These are phyloP conservation scores for Pleurotus ostreatus DNA, from an alignment of 768 basidiomycete species.

Conservation along the genomic window DNA sequence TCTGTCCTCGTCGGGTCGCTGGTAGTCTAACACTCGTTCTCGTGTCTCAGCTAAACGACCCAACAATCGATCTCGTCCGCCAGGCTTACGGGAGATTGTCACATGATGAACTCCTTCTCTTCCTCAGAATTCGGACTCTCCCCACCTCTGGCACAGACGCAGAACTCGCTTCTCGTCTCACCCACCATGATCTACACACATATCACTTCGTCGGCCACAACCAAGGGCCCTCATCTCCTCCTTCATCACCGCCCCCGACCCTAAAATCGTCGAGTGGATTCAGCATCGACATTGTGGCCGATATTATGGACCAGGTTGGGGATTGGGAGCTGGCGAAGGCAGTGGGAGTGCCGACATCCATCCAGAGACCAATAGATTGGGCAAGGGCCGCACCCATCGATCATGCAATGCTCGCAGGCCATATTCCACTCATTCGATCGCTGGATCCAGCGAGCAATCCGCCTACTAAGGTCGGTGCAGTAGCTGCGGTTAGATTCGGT, in stretches of 20 bases:
- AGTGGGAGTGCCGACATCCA: conserved; percentile 67
- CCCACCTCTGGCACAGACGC: conserved; percentile 56
- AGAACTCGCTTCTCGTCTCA: conserved; percentile 68
- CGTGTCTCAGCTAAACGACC: conserved; percentile 24
- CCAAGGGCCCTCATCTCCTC: conserved; percentile 22
- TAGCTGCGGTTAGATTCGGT: conserved; percentile 64
- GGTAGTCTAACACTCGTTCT: conserved; percentile 11
- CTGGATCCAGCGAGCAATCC: conserved; percentile 50
- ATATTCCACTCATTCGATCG: conserved; percentile 55
- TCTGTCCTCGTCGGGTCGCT: conserved; percentile 27
- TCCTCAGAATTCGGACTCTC: conserved; percentile 70
- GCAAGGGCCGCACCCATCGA: conserved; percentile 64
- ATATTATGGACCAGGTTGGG: conserved; percentile 73
- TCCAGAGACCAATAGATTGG: conserved; percentile 70
- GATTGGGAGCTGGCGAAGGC: conserved; percentile 85
- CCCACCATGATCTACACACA: conserved; percentile 70
- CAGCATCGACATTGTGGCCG: conserved; percentile 71
- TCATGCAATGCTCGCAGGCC: conserved; percentile 65
- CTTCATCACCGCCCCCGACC: conserved; percentile 25
- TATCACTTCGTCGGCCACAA: conserved; percentile 53
- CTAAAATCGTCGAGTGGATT: conserved; percentile 49
- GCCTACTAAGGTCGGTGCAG: conserved; percentile 69
- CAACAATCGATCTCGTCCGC: conserved; percentile 47
- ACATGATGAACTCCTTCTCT: conserved; percentile 67
- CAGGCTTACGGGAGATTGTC: conserved; percentile 68